Percentiles rank a stretch among this genome's conserved stretches.
Evolutionary conservation across 352 stramenopile species (phyloP).

Genomic region (Pythium vanterpoolii): DNA sequence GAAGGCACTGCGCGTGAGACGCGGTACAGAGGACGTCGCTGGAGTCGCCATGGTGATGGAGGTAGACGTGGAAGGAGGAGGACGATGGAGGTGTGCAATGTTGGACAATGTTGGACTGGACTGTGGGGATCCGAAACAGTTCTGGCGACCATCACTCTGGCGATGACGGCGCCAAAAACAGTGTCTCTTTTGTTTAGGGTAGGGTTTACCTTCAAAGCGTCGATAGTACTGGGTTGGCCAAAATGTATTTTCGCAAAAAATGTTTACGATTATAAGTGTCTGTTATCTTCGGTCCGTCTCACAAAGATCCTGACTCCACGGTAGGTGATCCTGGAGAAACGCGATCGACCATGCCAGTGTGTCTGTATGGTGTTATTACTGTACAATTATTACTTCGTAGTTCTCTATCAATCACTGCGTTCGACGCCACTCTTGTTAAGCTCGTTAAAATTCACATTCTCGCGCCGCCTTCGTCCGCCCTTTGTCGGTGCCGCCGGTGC

Average conservation of each 20-base stretch:
- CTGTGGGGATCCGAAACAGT: not conserved
- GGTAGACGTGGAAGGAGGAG: not conserved
- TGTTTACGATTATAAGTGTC: too few relatives aligned
- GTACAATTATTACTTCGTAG: too few relatives aligned
- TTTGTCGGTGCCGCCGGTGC: too few relatives aligned
- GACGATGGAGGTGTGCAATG: not conserved
- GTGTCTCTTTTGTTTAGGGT: not conserved
- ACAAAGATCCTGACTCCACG: too few relatives aligned
- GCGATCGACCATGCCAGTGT: not conserved
- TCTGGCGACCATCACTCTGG: not conserved
- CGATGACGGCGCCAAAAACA: not conserved
- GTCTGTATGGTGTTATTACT: not conserved
- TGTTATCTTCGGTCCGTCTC: too few relatives aligned
- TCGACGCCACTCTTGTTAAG: not conserved
- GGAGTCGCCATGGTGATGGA: not conserved
- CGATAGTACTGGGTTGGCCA: too few relatives aligned
- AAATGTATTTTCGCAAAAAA: too few relatives aligned
- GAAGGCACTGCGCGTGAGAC: constrained; percentile 8
- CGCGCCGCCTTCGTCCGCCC: too few relatives aligned
- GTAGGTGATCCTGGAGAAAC: not conserved
- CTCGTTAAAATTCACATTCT: not conserved
- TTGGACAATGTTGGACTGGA: not conserved
- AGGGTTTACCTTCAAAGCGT: not conserved
- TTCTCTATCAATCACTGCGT: not conserved
- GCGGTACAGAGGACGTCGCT: not conserved